Percentiles rank a stretch among this genome's conserved stretches.
phyloP scores from a whole-genome alignment of 768 basidiomycete species.

The Amanita phalloides region DNA sequence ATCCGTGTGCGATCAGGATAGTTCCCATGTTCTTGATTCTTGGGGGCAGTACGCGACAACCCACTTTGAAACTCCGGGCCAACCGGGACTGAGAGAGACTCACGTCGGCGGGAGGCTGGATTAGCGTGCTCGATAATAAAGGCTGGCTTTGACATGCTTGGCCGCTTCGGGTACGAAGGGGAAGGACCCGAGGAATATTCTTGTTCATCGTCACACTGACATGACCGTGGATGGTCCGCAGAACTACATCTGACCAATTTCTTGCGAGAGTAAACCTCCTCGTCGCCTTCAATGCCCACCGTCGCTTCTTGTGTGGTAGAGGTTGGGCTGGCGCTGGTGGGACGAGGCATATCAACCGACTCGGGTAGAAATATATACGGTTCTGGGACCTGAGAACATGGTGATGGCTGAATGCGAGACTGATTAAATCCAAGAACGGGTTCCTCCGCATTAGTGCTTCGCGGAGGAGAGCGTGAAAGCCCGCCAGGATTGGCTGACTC shows the following conservation, averaged over 20 bases:
- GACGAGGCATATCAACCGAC: constrained; percentile 23
- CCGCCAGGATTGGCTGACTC: not conserved
- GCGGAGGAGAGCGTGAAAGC: not conserved
- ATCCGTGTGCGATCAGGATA: not conserved
- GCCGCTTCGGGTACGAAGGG: constrained; percentile 10
- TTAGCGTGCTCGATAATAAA: constrained; percentile 3
- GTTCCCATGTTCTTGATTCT: not conserved
- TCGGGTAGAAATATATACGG: constrained; percentile 33
- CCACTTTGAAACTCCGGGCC: not conserved
- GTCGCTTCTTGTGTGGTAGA: constrained; percentile 26
- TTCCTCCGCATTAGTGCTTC: not conserved
- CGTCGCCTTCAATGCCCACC: constrained; percentile 14
- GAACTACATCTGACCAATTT: constrained; percentile 13
- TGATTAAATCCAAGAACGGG: constrained; percentile 14
- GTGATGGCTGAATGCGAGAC: constrained; percentile 19
- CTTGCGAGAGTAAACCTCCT: constrained; percentile 4
- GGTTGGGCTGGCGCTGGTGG: constrained; percentile 17
- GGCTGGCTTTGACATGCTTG: constrained; percentile 2
- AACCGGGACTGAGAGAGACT: not conserved
- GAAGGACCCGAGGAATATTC: constrained; percentile 3
- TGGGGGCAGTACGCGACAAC: constrained; percentile 3
- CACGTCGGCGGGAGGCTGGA: not conserved
- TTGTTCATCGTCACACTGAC: constrained; percentile 7
- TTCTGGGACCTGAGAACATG: constrained; percentile 21
- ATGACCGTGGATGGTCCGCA: constrained; percentile 13